phyloP scores from a whole-genome alignment of 75 land plant genomes.

The Chamaecyparis obtusa region DNA sequence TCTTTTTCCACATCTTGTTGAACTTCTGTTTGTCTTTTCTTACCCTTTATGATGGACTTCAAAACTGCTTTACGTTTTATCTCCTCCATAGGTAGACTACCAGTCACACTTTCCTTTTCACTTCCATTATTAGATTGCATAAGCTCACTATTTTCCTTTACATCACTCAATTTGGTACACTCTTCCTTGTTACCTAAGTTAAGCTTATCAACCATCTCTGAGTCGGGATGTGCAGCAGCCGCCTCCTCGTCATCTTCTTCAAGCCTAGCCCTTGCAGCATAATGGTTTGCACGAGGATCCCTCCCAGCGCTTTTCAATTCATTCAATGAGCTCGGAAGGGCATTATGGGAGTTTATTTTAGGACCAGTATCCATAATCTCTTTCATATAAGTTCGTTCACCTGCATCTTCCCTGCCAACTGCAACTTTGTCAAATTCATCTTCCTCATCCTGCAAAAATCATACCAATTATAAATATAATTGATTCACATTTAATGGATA shows the following conservation, averaged over 20 bases:
- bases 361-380: constrained; percentile 41
- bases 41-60: constrained; percentile 61
- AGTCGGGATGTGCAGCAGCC: constrained; percentile 13
- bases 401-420: constrained; percentile 50
- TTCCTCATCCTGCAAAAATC: constrained; percentile 78
- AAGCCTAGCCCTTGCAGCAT: constrained; percentile 70
- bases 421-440: constrained; percentile 90
- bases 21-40: constrained; percentile 13
- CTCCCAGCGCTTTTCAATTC: constrained; percentile 22
- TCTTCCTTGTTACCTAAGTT: constrained; percentile 6
- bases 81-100: background rate
- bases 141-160: background rate
- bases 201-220: constrained; percentile 10
- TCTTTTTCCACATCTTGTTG: background rate
- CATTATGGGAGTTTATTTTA: constrained; percentile 23
- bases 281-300: constrained; percentile 84
- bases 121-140: background rate
- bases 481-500: background rate
- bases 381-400: constrained; percentile 70
- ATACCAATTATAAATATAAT: background rate
- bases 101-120: background rate
- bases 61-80: background rate
- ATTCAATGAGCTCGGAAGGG: constrained; percentile 32
- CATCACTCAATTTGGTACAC: background rate
- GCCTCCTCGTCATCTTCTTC: constrained; percentile 70